Conservation (phyloP, 1,139 yeast species). For the Magnusiomyces magnusii region DNA sequence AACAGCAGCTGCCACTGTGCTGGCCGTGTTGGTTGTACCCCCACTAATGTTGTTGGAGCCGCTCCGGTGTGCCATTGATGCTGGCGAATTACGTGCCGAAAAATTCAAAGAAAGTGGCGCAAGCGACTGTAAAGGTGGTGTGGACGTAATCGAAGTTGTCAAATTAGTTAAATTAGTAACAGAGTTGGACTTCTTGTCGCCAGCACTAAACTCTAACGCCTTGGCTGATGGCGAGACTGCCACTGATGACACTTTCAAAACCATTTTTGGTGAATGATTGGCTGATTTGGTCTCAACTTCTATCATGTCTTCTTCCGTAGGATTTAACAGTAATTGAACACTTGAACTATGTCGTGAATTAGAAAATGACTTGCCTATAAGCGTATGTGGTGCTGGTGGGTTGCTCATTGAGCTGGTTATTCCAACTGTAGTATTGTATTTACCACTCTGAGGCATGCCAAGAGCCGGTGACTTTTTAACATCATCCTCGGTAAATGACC, state of each 20-base stretch:
- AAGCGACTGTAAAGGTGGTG: not conserved
- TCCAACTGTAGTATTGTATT: not conserved
- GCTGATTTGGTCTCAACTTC: slow-evolving; percentile 3
- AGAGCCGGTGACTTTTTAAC: not conserved
- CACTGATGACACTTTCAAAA: not conserved
- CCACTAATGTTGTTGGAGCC: too few relatives aligned
- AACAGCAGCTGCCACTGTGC: not conserved
- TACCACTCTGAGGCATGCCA: not conserved
- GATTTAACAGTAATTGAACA: slow-evolving; percentile 24
- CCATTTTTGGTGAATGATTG: slow-evolving; percentile 4
- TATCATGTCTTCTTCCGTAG: slow-evolving; percentile 15
- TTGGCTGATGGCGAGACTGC: not conserved
- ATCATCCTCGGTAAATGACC: not conserved
- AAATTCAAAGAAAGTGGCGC: not conserved
- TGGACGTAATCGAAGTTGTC: not conserved
- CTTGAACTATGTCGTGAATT: slow-evolving; percentile 12
- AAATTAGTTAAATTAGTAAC: not conserved
- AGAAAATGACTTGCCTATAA: not conserved
- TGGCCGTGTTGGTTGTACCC: not conserved
- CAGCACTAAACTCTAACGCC: not conserved
- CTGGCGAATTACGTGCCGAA: not conserved
- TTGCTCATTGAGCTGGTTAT: not conserved
- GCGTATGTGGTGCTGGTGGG: not conserved
- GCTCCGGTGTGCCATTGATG: too few relatives aligned
- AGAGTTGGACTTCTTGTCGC: not conserved